Base-by-base conservation (phyloP, 2,329 filamentous ascomycete genomes). In the Sporothrix brasiliensis region DNA sequence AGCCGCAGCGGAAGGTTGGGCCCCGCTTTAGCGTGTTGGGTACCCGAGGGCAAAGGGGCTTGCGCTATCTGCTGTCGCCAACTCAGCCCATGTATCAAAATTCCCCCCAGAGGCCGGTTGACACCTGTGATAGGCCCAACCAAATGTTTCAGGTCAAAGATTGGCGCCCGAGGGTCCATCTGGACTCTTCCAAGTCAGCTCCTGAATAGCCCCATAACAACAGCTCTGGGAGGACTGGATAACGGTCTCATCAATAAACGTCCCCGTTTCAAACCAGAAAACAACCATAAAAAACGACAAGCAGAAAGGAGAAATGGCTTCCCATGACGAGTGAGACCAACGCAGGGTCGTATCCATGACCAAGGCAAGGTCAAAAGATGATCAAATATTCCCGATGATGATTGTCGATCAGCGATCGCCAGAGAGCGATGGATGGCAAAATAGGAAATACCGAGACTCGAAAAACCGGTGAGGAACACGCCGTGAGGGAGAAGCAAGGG, bases 61-160 rank as follows among this genome's bases (percentile, higher is more conserved):
- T 54, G 14, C 41, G 41, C 41, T 16, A 44, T 13, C 41, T 11
- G 21, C 14, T 44, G 6, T 13, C 13, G 11, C 41, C 41, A 44
- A 44, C 41, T 44, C 41, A 44, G 41, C 41, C 41, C 41, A 44
- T 16, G 41, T 16, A 13, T 44, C 41, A 44, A 39, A 24, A 7
- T 21, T 5, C 52, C 9, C 52, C 7, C 24, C 13, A 39, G 9
- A 21, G 44, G 21, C 24, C 44, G 49, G 44, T 13, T n/a, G 27
- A 24, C 24, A 5, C 63, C 63, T 66, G 44, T 53, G 63, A 66
- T 66, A 66, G 63, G 63, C 49, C 27, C 47, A 41, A 39, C 16
- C 19, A 39, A 21, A 13, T 47, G 63, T 66, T 66, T 66, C 63
- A 66, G 63, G 63, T 34, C 61, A 50, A 65, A 65, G 24, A 50